Evolutionary conservation across 192 early-diverging fungal species (phyloP).

Genomic region (Linnemannia schmuckeri): DNA sequence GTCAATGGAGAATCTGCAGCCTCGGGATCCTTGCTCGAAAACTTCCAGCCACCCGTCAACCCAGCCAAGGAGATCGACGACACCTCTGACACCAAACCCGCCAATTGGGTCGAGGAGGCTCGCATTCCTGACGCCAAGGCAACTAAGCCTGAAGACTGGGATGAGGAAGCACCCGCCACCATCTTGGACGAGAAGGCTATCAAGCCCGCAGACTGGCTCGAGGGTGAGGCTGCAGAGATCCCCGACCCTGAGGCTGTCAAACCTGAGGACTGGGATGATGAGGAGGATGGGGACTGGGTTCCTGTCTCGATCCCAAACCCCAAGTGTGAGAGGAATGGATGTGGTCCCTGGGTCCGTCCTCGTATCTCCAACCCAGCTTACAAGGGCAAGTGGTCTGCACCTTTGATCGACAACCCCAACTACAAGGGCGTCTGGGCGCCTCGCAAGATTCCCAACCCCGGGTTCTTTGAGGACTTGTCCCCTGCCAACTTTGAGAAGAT

Average conservation of each 20-base stretch:
- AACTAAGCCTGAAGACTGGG: constrained; percentile 63
- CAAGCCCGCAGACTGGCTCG: constrained; percentile 87
- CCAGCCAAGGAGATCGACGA: constrained; percentile 84
- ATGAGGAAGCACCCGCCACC: constrained; percentile 86
- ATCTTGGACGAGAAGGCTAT: constrained; percentile 80
- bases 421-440: constrained; percentile 92
- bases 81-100: constrained; percentile 81
- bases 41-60: constrained; percentile 89
- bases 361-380: constrained; percentile 84
- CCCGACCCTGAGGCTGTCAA: constrained; percentile 83
- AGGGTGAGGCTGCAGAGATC: constrained; percentile 80
- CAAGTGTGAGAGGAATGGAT: constrained; percentile 76
- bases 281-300: constrained; percentile 93
- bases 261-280: constrained; percentile 91
- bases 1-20: constrained; percentile 76
- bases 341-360: constrained; percentile 87
- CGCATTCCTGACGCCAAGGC: constrained; percentile 79
- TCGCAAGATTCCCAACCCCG: constrained; percentile 84
- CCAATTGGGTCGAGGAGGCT: constrained; percentile 88
- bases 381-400: constrained; percentile 90
- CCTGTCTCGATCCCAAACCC: constrained; percentile 83
- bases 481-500: constrained; percentile 85
- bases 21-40: constrained; percentile 78
- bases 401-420: constrained; percentile 86
- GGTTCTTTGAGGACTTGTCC: constrained; percentile 82